These are phyloP conservation scores for Amanita exitialis DNA, from an alignment of 768 basidiomycete species.

Conservation along the genomic window DNA sequence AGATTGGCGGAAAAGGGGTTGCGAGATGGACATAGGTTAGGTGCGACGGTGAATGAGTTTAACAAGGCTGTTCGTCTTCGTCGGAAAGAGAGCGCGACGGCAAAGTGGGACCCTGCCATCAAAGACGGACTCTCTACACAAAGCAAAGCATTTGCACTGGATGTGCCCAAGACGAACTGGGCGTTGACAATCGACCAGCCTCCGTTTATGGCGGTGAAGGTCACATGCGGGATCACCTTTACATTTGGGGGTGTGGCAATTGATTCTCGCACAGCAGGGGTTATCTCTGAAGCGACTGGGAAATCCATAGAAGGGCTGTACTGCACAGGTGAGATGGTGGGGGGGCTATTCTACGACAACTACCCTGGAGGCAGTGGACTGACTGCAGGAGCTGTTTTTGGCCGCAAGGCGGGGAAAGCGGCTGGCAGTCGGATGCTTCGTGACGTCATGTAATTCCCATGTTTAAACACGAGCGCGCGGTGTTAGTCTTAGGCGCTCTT, in stretches of 20 bases:
- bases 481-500: not conserved
- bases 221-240: conserved; percentile 63
- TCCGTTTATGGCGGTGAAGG: conserved; percentile 58
- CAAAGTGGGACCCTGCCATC: conserved; percentile 49
- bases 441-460: conserved; percentile 11
- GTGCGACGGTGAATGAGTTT: conserved; percentile 37
- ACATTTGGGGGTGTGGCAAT: conserved; percentile 63
- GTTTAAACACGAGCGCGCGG: not conserved
- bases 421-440: conserved; percentile 21
- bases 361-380: conserved; percentile 66
- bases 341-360: conserved; percentile 51
- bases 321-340: conserved; percentile 63
- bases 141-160: conserved; percentile 22
- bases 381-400: conserved; percentile 58
- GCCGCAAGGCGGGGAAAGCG: conserved; percentile 39
- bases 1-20: conserved; percentile 37
- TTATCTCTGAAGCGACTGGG: conserved; percentile 32
- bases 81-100: conserved; percentile 20
- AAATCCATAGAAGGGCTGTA: conserved; percentile 43
- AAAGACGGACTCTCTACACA: conserved; percentile 55
- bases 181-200: conserved; percentile 41
- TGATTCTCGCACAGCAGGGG: conserved; percentile 41
- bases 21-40: conserved; percentile 27
- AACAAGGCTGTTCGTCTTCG: conserved; percentile 37
- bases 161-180: conserved; percentile 59